phyloP scores from a whole-genome alignment of 768 basidiomycete species.

The Pisolithus microcarpus region DNA sequence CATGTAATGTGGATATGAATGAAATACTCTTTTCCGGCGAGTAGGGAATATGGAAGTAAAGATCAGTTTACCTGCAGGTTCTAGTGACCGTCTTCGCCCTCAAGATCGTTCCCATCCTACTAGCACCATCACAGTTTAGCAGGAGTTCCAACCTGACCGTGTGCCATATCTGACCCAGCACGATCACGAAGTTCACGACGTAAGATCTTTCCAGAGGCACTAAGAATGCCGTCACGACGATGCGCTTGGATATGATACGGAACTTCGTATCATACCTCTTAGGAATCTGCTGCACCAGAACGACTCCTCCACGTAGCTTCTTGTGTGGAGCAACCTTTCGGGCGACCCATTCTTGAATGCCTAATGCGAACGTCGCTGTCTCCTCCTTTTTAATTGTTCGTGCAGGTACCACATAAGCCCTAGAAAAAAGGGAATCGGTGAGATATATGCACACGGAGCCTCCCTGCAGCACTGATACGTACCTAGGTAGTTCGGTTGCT shows the following conservation, averaged over 20 bases:
- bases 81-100: too few species aligned
- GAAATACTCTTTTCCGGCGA: too few species aligned
- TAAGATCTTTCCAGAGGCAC: slow-evolving; percentile 84
- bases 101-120: too few species aligned
- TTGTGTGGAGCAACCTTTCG: slow-evolving; percentile 71
- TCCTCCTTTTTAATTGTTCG: slow-evolving; percentile 14
- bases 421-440: slow-evolving; percentile 13
- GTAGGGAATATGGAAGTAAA: too few species aligned
- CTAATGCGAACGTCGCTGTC: slow-evolving; percentile 31
- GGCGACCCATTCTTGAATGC: slow-evolving; percentile 59
- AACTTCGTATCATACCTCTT: slow-evolving; percentile 17
- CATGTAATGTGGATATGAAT: too few species aligned
- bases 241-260: background rate
- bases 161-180: slow-evolving; percentile 47
- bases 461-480: background rate
- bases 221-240: slow-evolving; percentile 19
- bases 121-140: too few species aligned
- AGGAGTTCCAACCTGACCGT: slow-evolving; percentile 11
- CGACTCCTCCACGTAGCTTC: slow-evolving; percentile 65
- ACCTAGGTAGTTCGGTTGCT: slow-evolving; percentile 80
- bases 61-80: too few species aligned
- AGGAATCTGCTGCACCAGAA: slow-evolving; percentile 43
- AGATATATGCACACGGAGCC: background rate
- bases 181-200: slow-evolving; percentile 66
- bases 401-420: slow-evolving; percentile 50